These are phyloP conservation scores for Hypoxylon trugodes DNA, from an alignment of 495 filamentous ascomycete species.

Conservation along the genomic window DNA sequence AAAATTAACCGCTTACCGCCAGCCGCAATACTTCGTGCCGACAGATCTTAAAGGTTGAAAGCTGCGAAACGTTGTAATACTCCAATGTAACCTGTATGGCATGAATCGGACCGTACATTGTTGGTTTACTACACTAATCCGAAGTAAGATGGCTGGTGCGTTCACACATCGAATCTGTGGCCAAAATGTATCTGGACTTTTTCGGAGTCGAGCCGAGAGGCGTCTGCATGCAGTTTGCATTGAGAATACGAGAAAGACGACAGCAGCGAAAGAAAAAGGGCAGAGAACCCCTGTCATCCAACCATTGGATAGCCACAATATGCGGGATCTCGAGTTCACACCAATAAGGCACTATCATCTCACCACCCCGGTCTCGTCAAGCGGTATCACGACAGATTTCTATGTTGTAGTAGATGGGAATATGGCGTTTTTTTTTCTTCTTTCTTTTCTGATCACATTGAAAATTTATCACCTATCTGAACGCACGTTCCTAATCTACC, in stretches of 20 bases:
- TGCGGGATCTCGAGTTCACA: slow-evolving; percentile 20
- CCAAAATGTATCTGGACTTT: slow-evolving; percentile 2
- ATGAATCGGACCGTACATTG: slow-evolving; percentile 26
- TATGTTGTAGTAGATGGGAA: slow-evolving; percentile 2
- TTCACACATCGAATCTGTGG: neutral
- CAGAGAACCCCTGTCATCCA: neutral
- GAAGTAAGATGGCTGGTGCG: neutral
- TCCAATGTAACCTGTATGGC: slow-evolving; percentile 7
- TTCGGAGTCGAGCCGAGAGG: slow-evolving; percentile 13
- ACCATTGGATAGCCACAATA: slow-evolving; percentile 5
- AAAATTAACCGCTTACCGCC: slow-evolving; percentile 4
- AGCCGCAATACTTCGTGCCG: slow-evolving; percentile 4
- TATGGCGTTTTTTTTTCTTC: neutral
- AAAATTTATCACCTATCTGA: neutral
- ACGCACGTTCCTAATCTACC: neutral
- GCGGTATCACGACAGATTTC: slow-evolving; percentile 10
- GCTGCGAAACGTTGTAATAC: slow-evolving; percentile 7
- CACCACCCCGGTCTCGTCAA: neutral
- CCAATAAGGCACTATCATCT: slow-evolving; percentile 12
- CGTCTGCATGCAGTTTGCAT: slow-evolving; percentile 28
- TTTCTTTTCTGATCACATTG: neutral
- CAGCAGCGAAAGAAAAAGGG: slow-evolving; percentile 1
- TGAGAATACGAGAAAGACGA: slow-evolving; percentile 33
- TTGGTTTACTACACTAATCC: slow-evolving; percentile 12
- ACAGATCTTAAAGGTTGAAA: neutral